phyloP scores from a whole-genome alignment of 495 filamentous ascomycete genomes.

The Pseudoneurospora amorphoporcata region DNA sequence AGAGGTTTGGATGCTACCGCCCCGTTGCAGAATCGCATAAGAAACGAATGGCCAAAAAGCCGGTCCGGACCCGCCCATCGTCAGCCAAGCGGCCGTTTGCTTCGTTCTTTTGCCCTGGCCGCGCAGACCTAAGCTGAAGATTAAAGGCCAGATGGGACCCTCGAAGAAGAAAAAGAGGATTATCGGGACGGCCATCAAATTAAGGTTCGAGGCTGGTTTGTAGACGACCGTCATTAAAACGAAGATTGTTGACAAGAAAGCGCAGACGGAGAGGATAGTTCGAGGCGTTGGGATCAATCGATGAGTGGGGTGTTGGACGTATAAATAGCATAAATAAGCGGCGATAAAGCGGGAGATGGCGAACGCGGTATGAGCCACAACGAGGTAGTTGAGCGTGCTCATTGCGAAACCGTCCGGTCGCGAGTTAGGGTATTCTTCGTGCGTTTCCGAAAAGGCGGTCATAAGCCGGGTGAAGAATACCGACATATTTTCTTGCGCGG shows the following conservation, averaged over 20 bases:
- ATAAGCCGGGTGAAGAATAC: conserved; percentile 49
- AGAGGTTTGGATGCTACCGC: conserved; percentile 24
- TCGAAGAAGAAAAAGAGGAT: conserved; percentile 59
- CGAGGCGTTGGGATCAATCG: conserved; percentile 35
- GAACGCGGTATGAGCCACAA: conserved; percentile 38
- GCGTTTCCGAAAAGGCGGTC: conserved; percentile 19
- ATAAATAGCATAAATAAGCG: conserved; percentile 38
- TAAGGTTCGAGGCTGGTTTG: conserved; percentile 32
- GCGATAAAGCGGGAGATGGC: conserved; percentile 38
- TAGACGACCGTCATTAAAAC: conserved; percentile 38
- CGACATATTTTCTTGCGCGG: conserved; percentile 59
- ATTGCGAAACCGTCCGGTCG: conserved; percentile 38
- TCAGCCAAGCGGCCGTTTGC: conserved; percentile 54
- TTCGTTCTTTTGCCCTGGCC: conserved; percentile 64
- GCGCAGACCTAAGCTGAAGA: conserved; percentile 57
- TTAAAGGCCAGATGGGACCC: conserved; percentile 59
- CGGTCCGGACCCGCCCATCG: conserved; percentile 55
- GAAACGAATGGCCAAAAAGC: conserved; percentile 57
- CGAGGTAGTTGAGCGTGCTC: conserved; percentile 41
- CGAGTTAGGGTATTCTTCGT: conserved; percentile 14
- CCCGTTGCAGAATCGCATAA: conserved; percentile 25
- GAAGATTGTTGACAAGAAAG: conserved; percentile 35
- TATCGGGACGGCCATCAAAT: conserved; percentile 45
- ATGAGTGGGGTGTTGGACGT: conserved; percentile 33
- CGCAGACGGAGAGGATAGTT: conserved; percentile 39